A percentile compares a stretch with the other conserved stretches of the same genome.
phyloP scores from a whole-genome alignment of 192 early-diverging fungal species.

The Coemansia sp. region DNA sequence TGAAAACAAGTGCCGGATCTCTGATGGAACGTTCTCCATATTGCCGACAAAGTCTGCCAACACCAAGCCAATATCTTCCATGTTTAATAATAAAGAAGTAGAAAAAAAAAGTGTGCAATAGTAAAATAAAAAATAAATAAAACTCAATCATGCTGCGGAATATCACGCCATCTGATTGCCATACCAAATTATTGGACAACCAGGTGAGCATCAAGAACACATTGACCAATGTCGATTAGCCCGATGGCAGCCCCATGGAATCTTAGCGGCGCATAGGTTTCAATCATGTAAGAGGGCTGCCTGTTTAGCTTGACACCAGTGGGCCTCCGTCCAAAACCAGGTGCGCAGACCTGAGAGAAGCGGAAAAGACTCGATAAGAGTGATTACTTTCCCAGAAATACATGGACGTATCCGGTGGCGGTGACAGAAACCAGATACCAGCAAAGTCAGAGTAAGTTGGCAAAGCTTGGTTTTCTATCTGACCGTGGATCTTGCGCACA shows the following conservation, averaged over 20 bases:
- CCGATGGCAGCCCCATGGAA: no score
- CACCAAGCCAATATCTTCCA: conserved; percentile 53
- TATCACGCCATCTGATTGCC: not conserved
- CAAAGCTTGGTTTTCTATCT: not conserved
- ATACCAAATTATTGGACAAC: not conserved
- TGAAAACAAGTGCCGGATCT: conserved; percentile 45
- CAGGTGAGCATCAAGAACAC: not conserved
- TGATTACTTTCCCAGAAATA: not conserved
- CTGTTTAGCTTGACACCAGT: not conserved
- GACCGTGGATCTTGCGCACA: not conserved
- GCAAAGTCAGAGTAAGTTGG: not conserved
- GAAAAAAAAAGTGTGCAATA: not conserved
- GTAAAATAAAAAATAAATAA: not conserved
- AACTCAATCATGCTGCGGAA: not conserved
- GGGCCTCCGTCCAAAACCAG: not conserved
- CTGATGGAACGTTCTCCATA: conserved; percentile 51
- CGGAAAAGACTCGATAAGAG: not conserved
- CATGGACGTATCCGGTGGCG: not conserved
- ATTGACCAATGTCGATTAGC: no score
- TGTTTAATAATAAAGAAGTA: conserved; percentile 7
- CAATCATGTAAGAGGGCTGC: not conserved
- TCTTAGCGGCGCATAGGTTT: not conserved
- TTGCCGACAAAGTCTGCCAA: conserved; percentile 54
- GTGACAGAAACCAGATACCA: not conserved
- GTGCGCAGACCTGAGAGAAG: not conserved